Evolutionary conservation across 495 filamentous ascomycete species (phyloP).

Genomic region (Tuber microsphaerosporum): DNA sequence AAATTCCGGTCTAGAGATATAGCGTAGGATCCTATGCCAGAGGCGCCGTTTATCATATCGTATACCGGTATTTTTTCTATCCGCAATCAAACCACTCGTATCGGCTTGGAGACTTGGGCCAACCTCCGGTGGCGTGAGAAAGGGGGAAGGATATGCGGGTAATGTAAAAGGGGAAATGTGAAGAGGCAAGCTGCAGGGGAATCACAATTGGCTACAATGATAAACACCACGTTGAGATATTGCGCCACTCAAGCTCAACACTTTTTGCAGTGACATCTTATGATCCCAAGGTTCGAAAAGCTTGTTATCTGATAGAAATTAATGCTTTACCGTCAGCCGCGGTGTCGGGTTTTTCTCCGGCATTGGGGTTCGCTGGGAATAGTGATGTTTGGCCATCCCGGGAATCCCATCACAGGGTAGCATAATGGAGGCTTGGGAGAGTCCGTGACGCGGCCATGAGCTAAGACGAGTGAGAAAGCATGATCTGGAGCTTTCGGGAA

Average conservation of each 20-base stretch:
- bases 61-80: neutral
- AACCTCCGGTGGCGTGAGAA: neutral
- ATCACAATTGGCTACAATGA: neutral
- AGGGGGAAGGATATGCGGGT: neutral
- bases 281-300: too few species aligned
- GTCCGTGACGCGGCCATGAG: neutral
- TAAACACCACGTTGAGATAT: neutral
- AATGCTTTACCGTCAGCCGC: neutral
- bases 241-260: too few species aligned
- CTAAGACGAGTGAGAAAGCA: neutral
- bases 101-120: neutral
- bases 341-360: neutral
- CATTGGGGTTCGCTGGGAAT: neutral
- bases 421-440: neutral
- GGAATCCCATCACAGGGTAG: neutral
- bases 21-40: neutral
- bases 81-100: neutral
- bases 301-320: neutral
- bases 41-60: neutral
- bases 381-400: neutral
- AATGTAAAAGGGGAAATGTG: neutral
- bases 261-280: too few species aligned
- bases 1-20: neutral
- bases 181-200: neutral
- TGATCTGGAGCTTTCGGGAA: neutral